Evolutionary conservation across 129 eudicot species (phyloP).

Genomic region (Flaveria robusta): DNA sequence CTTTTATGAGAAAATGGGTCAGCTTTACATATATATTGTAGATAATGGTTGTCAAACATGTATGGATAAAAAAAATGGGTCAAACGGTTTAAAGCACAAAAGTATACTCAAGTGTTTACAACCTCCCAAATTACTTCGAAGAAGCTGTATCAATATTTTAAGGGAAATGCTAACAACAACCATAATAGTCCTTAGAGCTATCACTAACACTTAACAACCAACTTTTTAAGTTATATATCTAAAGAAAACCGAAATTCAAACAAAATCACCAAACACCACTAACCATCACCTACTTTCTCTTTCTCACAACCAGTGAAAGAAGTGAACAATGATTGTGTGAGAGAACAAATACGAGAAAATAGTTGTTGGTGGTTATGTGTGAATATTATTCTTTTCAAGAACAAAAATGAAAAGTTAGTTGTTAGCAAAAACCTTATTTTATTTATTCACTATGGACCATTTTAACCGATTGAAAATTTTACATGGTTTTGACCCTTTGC

Average conservation of each 20-base stretch:
- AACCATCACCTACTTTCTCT: background rate
- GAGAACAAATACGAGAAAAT: background rate
- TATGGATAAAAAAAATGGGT: background rate
- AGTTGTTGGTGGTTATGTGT: background rate
- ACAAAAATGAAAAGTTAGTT: background rate
- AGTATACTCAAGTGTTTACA: background rate
- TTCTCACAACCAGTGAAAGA: background rate
- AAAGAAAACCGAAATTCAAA: background rate
- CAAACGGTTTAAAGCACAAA: background rate
- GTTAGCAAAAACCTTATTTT: background rate
- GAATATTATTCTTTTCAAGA: background rate
- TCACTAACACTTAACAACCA: background rate
- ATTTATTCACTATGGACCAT: background rate
- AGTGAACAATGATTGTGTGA: background rate
- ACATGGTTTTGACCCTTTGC: background rate
- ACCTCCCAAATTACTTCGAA: background rate
- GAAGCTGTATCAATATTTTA: background rate
- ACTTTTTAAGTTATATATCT: too few species aligned
- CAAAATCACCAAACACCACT: background rate
- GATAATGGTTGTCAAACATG: background rate
- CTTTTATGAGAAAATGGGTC: conserved; percentile 5
- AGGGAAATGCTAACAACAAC: background rate
- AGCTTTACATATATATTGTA: background rate
- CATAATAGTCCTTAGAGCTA: background rate
- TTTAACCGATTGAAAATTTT: background rate